These are phyloP conservation scores for Antitrichia curtipendula DNA, from an alignment of 225 moss, liverwort and hornwort species.

Conservation along the genomic window DNA sequence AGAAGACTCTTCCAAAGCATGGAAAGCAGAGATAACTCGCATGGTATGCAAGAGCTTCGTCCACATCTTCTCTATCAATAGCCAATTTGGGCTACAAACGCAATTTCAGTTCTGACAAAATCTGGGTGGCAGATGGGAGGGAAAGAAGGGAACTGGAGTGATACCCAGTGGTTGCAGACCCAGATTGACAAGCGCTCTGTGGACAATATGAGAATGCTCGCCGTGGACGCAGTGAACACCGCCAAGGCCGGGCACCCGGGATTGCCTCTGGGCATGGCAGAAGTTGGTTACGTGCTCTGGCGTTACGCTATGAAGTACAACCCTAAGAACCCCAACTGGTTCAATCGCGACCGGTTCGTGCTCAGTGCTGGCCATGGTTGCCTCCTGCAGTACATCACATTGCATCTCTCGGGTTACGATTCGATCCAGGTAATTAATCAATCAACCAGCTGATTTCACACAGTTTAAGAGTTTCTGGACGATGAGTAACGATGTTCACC, in stretches of 20 bases:
- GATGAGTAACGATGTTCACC: background rate
- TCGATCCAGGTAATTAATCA: slow-evolving; percentile 28
- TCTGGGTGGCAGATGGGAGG: slow-evolving; percentile 15
- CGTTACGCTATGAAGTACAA: slow-evolving; percentile 67
- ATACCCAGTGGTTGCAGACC: slow-evolving; percentile 33
- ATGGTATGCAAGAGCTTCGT: slow-evolving; percentile 2
- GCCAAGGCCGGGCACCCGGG: slow-evolving; percentile 86
- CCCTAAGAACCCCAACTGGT: slow-evolving; percentile 57
- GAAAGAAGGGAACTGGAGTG: slow-evolving; percentile 31
- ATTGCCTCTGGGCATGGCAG: slow-evolving; percentile 65
- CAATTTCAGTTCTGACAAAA: background rate
- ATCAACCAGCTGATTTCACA: background rate
- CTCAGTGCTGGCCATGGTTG: slow-evolving; percentile 80
- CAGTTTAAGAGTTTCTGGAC: background rate
- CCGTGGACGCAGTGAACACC: slow-evolving; percentile 54
- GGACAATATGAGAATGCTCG: slow-evolving; percentile 74
- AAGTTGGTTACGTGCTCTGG: slow-evolving; percentile 69
- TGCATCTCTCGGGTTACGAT: slow-evolving; percentile 68
- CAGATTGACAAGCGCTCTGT: slow-evolving; percentile 57
- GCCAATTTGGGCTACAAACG: background rate
- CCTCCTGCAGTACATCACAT: slow-evolving; percentile 63
- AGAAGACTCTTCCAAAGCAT: slow-evolving; percentile 15
- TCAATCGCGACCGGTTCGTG: slow-evolving; percentile 78
- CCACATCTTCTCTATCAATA: background rate
- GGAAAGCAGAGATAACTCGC: slow-evolving; percentile 29